phyloP scores from a whole-genome alignment of 768 basidiomycete genomes.

The Lactifluus pinguis region DNA sequence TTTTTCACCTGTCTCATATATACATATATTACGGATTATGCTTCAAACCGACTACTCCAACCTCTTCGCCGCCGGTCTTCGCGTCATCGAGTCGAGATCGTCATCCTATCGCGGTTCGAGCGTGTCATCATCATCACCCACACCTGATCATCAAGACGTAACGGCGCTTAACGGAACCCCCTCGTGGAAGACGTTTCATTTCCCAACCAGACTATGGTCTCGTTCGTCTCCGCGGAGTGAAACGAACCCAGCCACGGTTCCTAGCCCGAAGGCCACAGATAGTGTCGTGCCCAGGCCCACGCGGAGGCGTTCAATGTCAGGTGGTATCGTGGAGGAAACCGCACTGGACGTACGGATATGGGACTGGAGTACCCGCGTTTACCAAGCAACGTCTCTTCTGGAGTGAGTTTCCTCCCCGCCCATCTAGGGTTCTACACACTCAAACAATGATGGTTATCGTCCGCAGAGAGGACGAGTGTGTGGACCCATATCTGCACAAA shows the following conservation, averaged over 20 bases:
- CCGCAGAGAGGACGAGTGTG: neutral
- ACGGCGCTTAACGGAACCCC: neutral
- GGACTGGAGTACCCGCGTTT: slow-evolving; percentile 9
- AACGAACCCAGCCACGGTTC: neutral
- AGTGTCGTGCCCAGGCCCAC: neutral
- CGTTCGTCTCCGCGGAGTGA: neutral
- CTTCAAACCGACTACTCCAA: slow-evolving; percentile 16
- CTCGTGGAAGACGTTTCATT: slow-evolving; percentile 3
- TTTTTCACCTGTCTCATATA: neutral
- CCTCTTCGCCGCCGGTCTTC: slow-evolving; percentile 17
- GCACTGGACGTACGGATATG: slow-evolving; percentile 10
- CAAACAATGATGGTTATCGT: neutral
- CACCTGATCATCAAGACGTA: neutral
- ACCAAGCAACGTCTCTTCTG: neutral
- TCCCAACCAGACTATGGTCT: slow-evolving; percentile 1
- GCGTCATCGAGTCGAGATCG: slow-evolving; percentile 8
- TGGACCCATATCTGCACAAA: neutral
- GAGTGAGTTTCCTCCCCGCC: slow-evolving; percentile 2
- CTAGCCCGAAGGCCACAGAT: neutral
- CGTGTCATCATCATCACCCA: neutral
- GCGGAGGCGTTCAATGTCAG: neutral
- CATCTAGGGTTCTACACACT: neutral
- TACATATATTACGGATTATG: neutral
- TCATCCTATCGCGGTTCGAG: neutral
- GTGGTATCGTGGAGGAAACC: neutral